phyloP scores from a whole-genome alignment of 2,329 filamentous ascomycete genomes.

The Epicoccum nigrum region DNA sequence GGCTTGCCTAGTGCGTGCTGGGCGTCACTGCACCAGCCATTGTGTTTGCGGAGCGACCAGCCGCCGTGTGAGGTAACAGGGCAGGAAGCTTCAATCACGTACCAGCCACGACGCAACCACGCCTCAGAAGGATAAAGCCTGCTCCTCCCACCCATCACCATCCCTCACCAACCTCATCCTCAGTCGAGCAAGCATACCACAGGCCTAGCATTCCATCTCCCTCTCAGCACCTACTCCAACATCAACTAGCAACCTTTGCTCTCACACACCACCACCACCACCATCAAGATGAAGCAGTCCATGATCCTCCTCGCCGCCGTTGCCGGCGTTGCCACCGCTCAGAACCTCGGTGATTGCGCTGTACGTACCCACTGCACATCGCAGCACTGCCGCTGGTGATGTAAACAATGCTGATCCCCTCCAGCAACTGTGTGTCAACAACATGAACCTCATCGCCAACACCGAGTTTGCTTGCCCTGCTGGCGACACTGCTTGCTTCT shows the following conservation, averaged over 20 bases:
- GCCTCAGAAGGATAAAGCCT: conserved; percentile 14
- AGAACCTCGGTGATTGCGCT: conserved; percentile 43
- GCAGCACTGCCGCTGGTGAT: neutral
- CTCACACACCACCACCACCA: conserved; percentile 12
- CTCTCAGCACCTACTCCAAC: conserved; percentile 24
- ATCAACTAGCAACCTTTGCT: conserved; percentile 29
- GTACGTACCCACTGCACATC: conserved; percentile 36
- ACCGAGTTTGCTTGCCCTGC: conserved; percentile 49
- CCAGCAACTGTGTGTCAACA: conserved; percentile 52
- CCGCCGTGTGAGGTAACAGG: conserved; percentile 15
- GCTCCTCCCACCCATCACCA: conserved; percentile 13
- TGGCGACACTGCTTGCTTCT: conserved; percentile 52
- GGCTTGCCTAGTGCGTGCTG: conserved; percentile 9
- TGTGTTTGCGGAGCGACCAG: conserved; percentile 20
- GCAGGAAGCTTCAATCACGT: conserved; percentile 15
- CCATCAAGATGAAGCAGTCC: conserved; percentile 46
- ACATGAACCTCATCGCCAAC: conserved; percentile 53
- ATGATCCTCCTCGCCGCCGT: conserved; percentile 45
- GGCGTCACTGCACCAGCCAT: conserved; percentile 25
- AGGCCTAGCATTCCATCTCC: conserved; percentile 16
- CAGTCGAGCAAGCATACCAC: conserved; percentile 15
- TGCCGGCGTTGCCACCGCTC: conserved; percentile 44
- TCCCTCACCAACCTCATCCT: conserved; percentile 17
- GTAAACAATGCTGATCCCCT: conserved; percentile 17
- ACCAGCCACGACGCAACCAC: conserved; percentile 19